These are phyloP conservation scores for Saitozyma sp. DNA, from an alignment of 768 basidiomycete genomes.

Conservation along the genomic window DNA sequence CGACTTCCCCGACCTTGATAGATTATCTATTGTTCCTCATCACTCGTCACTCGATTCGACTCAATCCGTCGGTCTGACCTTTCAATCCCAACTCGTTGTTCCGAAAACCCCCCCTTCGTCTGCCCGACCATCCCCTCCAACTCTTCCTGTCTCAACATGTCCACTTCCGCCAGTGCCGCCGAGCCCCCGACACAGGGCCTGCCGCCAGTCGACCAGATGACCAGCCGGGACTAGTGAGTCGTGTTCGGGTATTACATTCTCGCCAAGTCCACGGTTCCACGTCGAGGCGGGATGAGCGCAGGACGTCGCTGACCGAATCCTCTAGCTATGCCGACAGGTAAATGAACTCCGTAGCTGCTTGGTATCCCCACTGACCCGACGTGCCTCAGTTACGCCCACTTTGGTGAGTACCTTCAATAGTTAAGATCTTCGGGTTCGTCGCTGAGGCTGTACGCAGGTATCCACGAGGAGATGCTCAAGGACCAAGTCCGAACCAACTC, in stretches of 20 bases:
- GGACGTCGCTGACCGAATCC: constrained; percentile 3
- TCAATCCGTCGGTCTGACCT: no score
- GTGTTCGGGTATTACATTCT: no score
- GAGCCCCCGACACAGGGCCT: constrained; percentile 31
- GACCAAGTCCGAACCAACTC: constrained; percentile 92
- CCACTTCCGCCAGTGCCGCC: constrained; percentile 7
- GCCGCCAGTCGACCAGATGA: constrained; percentile 46
- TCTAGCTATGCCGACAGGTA: constrained; percentile 47
- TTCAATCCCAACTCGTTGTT: no score
- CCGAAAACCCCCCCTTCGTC: no score
- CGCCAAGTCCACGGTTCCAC: not conserved
- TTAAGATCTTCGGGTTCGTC: not conserved
- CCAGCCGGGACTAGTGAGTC: constrained; percentile 50
- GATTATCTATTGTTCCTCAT: no score
- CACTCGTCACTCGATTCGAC: no score
- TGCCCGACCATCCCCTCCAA: no score
- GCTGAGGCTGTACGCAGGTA: constrained; percentile 60
- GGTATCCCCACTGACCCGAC: constrained; percentile 2
- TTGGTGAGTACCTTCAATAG: constrained; percentile 22
- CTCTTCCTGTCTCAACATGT: no score
- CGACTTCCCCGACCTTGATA: no score
- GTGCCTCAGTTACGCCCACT: constrained; percentile 33
- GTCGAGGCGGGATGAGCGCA: not conserved
- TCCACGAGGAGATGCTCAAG: constrained; percentile 99
- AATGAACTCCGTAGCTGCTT: not conserved